Conservation (phyloP, 257 asterid genomes). For the Cordia subcordata region DNA sequence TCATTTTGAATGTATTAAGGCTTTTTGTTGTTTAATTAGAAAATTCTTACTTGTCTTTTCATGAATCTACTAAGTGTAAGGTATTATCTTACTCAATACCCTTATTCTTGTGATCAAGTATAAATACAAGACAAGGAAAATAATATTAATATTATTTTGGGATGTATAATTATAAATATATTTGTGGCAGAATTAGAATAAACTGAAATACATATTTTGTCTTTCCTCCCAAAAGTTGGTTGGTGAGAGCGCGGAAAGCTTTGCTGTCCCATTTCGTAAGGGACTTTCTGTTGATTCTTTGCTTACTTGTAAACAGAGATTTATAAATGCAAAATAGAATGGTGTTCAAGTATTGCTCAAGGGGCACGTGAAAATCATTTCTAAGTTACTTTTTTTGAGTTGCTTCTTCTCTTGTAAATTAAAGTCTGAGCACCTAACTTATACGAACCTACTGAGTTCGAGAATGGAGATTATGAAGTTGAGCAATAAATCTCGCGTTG, state of each 20-base stretch:
- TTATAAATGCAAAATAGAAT: too few species aligned
- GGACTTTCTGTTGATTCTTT: neutral
- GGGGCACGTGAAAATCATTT: too few species aligned
- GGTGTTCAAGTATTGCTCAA: too few species aligned
- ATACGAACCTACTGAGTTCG: too few species aligned
- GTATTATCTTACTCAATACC: neutral
- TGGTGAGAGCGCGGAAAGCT: neutral
- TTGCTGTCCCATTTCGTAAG: neutral
- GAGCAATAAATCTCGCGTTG: too few species aligned
- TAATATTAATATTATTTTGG: neutral
- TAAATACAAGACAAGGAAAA: neutral
- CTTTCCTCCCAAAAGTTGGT: neutral
- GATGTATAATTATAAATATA: neutral
- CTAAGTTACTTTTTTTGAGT: too few species aligned
- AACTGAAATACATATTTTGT: neutral
- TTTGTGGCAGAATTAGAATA: neutral
- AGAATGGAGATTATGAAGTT: too few species aligned
- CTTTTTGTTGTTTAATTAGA: too few species aligned
- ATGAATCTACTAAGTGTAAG: neutral
- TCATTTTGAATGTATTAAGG: neutral
- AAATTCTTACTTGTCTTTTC: neutral
- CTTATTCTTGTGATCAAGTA: neutral
- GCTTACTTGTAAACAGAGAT: neutral
- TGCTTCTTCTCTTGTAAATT: too few species aligned
- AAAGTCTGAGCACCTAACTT: too few species aligned